Evolutionary conservation across 2,329 filamentous ascomycete species (phyloP).

Genomic region (Cladophialophora yegresii): DNA sequence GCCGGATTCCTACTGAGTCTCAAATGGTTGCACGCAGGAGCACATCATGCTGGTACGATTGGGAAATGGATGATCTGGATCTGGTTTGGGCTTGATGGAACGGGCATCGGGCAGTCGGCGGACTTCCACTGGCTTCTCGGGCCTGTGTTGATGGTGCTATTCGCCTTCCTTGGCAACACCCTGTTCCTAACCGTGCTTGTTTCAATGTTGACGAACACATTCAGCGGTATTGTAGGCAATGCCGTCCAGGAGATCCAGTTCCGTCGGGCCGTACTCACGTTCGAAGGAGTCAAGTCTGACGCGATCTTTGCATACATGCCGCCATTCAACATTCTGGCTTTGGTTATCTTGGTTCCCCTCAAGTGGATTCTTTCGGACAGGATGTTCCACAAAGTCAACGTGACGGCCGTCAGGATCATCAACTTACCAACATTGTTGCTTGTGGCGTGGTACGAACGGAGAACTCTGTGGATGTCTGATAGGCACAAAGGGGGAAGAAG

Average conservation of each 20-base stretch:
- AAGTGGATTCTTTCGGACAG: constrained; percentile 76
- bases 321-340: constrained; percentile 78
- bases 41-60: constrained; percentile 65
- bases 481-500: constrained; percentile 13
- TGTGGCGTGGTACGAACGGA: constrained; percentile 71
- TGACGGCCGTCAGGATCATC: constrained; percentile 70
- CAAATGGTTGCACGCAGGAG: constrained; percentile 68
- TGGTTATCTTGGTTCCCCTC: constrained; percentile 72
- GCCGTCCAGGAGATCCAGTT: constrained; percentile 83
- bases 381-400: constrained; percentile 90
- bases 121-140: constrained; percentile 80
- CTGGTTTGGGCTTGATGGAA: constrained; percentile 83
- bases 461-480: constrained; percentile 60
- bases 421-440: constrained; percentile 74
- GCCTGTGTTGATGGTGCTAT: constrained; percentile 76
- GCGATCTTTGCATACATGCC: constrained; percentile 80
- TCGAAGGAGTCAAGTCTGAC: constrained; percentile 83
- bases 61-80: constrained; percentile 92
- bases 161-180: constrained; percentile 80
- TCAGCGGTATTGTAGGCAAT: constrained; percentile 73
- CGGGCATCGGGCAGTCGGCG: constrained; percentile 61
- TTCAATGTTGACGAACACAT: constrained; percentile 82
- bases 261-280: constrained; percentile 74
- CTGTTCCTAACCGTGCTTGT: constrained; percentile 87
- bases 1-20: constrained; percentile 77